phyloP scores from a whole-genome alignment of 1,284 basidiomycete genomes.

The Earliella scabrosa region DNA sequence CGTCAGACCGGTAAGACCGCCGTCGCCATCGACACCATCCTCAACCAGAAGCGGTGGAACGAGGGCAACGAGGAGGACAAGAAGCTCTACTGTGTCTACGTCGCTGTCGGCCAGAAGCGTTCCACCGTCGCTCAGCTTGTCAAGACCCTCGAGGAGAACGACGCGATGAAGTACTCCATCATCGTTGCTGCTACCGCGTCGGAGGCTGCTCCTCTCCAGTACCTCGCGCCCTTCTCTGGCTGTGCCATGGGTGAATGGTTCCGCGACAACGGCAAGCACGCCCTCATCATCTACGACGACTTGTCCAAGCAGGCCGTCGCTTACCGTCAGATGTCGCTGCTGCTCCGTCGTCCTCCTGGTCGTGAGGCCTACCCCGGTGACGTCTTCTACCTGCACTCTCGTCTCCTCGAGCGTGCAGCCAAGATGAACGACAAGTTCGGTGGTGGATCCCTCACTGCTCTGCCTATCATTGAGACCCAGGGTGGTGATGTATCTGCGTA shows the following conservation, averaged over 20 bases:
- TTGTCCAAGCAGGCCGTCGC: constrained; percentile 99
- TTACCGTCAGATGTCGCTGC: constrained; percentile 99
- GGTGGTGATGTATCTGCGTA: constrained; percentile 99
- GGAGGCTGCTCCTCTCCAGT: constrained; percentile 98
- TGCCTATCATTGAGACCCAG: constrained; percentile 99
- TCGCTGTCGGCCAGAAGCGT: constrained; percentile 98
- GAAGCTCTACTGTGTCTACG: constrained; percentile 99
- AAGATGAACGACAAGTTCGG: constrained; percentile 99
- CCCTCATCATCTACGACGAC: constrained; percentile 99
- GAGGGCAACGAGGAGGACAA: constrained; percentile 94
- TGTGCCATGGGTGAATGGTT: constrained; percentile 99
- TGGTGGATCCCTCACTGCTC: constrained; percentile 96
- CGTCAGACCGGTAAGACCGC: constrained; percentile 99
- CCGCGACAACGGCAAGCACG: constrained; percentile 99
- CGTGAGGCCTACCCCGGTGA: constrained; percentile 99
- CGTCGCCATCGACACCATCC: constrained; percentile 98
- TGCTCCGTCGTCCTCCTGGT: constrained; percentile 99
- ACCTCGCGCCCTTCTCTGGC: constrained; percentile 99
- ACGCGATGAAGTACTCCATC: constrained; percentile 99
- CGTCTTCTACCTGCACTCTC: constrained; percentile 99
- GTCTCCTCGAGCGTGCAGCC: constrained; percentile 99
- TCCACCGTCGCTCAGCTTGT: constrained; percentile 99
- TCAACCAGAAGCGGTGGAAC: constrained; percentile 99
- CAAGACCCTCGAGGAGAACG: constrained; percentile 99
- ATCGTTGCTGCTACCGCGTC: constrained; percentile 99